Conservation (phyloP, 441 rosid genomes). For the Erysimum cheiri region DNA sequence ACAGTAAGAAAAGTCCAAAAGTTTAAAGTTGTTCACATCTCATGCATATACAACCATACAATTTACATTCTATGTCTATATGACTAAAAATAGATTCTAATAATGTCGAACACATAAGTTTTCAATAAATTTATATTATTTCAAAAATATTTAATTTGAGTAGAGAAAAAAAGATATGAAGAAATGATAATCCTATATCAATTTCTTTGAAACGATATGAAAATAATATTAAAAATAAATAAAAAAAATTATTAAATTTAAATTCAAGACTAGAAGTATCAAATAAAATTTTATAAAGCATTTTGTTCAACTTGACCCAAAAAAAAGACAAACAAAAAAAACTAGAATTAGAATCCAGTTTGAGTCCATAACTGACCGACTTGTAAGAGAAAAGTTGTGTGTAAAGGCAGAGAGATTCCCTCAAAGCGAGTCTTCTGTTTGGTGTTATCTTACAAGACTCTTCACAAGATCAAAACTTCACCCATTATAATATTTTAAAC, state of each 20-base stretch:
- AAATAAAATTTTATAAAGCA: not conserved
- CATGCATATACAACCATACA: constrained; percentile 1
- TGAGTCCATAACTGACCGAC: constrained; percentile 10
- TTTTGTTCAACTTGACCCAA: not conserved
- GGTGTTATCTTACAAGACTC: constrained; percentile 13
- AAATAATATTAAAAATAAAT: not conserved
- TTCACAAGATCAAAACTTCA: constrained; percentile 14
- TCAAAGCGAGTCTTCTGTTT: constrained; percentile 5
- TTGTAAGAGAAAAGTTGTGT: constrained; percentile 21
- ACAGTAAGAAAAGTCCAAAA: constrained; percentile 3
- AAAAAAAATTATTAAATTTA: not conserved
- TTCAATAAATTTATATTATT: not conserved
- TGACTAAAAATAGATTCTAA: not conserved
- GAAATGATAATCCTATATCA: not conserved
- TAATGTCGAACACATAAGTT: not conserved
- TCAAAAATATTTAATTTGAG: not conserved
- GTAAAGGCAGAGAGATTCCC: constrained; percentile 25
- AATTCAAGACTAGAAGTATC: not conserved
- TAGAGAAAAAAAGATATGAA: not conserved
- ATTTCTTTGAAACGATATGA: not conserved
- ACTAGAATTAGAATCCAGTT: not conserved
- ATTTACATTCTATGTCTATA: not conserved
- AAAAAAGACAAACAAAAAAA: no score
- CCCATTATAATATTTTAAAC: not conserved
- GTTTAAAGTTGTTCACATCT: constrained; percentile 6